Base-by-base conservation (phyloP, 225 moss, liverwort and hornwort species). In the Takakia lepidozioides region DNA sequence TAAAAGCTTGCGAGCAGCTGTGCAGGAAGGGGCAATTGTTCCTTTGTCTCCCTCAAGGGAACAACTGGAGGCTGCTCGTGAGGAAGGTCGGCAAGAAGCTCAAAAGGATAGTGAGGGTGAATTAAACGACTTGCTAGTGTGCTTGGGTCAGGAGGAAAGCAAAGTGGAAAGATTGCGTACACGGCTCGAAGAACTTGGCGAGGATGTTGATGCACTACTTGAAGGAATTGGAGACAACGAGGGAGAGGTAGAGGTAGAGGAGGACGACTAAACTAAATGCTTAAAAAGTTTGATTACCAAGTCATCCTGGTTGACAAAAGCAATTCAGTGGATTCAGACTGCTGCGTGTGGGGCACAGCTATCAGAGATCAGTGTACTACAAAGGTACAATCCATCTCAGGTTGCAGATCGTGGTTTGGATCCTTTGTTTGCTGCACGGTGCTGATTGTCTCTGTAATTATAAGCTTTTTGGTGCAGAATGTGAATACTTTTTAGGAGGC, bases 111-210 rank as follows among this genome's bases (percentile, higher is more conserved):
- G 60, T 41, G 95, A 98, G 35, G 80, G 61, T 5, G 91, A 98
- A 63, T 56, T 98, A 62, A 90, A 85, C 40, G 95, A 98, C 48
- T 63, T 98, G 56, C 58, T 98, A 40, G 91, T 87, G 19, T 91
- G 91, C 54, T 63, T 91, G 10, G 95, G 83, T 43, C 91, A 85
- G 63, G 93, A 90, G 62, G 91, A 87, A 69, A 83, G 75, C 48
- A 98, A 87, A 70, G 95, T 98, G 39, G 82, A 85, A 62, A 81
- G 66, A 59, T 46, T 98, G 10, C 74, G 78, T 38, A 66, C 26
- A 19, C 80, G 83, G 16, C 30, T 98, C 54, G 82, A 71, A 48
- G 87, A 91, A 46, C 75, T 98, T 18, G 87, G 91, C 18, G 85
- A 91, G 65, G 78, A 91, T 32, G 63, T 74, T 23, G 82, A 81